Evolutionary conservation across 495 filamentous ascomycete genomes (phyloP), one percentile per base, ranked within the genome.

Genomic region (Entonaema liquescens): DNA sequence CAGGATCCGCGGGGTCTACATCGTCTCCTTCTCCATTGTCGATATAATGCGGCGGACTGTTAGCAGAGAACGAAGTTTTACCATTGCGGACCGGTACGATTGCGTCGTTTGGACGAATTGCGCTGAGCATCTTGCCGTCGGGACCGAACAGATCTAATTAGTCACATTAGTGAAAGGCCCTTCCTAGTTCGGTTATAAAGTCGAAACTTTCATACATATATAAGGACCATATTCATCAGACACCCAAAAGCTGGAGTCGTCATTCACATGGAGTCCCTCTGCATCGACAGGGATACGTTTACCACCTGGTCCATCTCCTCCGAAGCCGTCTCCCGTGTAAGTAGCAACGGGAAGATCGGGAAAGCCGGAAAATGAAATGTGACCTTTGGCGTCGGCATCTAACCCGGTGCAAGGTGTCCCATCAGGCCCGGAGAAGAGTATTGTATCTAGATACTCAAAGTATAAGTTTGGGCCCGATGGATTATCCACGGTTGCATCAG

Each of bases 161-260:
- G 7, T 53, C 15, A 11, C 17, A 58, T 66, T 53, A 64, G 68
- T 23, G 28, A 11, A 53, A 25, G 1, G 9, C 5, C 25, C 9
- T 25, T 3, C 5, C 8, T 9, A 21, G 19, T 26, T 13, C 13
- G 17, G 31, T 35, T 40, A 9, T 21, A 3, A 19, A 5, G 25
- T 26, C 15, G 12, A 44, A 54, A 2, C 13, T n/a, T 47, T 69
- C 82, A 89, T 49, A 76, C 74, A 93, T 23, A 93, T 80, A 67
- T 89, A 94, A 0, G 90, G 91, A 3, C 92, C 92, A 74, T 94
- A 94, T 75, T 95, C 92, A 75, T 94, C 92, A 36, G 84, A 88
- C 33, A 94, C 81, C 90, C 90, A 94, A 83, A 93, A 94, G 2
- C 82, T 81, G 61, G 86, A 88, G 61, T 93, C 87, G 0, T 76